Evolutionary conservation across 192 early-diverging fungal species (phyloP).

Genomic region (Funneliformis mosseae): DNA sequence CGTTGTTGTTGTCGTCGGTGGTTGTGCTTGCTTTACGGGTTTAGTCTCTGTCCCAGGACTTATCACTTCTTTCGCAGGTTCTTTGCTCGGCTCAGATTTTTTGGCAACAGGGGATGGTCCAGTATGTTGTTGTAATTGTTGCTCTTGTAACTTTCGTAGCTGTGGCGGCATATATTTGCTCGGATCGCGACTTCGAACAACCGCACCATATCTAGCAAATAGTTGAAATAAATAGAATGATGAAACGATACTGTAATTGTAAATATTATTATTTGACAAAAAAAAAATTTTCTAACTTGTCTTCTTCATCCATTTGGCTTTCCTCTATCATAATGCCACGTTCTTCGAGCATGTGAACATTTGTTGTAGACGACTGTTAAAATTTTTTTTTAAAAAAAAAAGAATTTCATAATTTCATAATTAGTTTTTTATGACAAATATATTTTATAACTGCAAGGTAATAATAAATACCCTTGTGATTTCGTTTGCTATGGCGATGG

Average conservation of each 20-base stretch:
- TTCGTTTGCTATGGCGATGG: slow-evolving; percentile 85
- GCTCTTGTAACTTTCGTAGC: slow-evolving; percentile 59
- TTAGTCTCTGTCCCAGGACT: slow-evolving; percentile 10
- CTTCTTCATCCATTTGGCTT: slow-evolving; percentile 86
- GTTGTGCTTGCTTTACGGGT: slow-evolving; percentile 15
- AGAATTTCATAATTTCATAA: background rate
- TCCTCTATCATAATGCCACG: slow-evolving; percentile 68
- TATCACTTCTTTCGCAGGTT: slow-evolving; percentile 9
- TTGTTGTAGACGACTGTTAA: slow-evolving; percentile 61
- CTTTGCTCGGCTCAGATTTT: slow-evolving; percentile 9
- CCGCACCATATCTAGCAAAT: slow-evolving; percentile 64
- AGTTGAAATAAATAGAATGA: background rate
- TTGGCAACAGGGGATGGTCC: slow-evolving; percentile 9
- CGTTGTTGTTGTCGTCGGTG: background rate
- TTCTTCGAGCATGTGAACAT: slow-evolving; percentile 91
- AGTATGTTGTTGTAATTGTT: slow-evolving; percentile 27
- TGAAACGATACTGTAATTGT: background rate
- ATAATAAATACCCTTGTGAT: slow-evolving; percentile 70
- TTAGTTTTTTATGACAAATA: background rate
- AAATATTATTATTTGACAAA: background rate
- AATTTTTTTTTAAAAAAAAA: no score
- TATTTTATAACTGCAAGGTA: slow-evolving; percentile 25
- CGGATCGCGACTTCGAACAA: slow-evolving; percentile 66
- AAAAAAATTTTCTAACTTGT: slow-evolving; percentile 44
- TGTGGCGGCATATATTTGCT: slow-evolving; percentile 91